Base-by-base conservation (phyloP, 2,329 filamentous ascomycete species). In the Endoconidiophora polonica region DNA sequence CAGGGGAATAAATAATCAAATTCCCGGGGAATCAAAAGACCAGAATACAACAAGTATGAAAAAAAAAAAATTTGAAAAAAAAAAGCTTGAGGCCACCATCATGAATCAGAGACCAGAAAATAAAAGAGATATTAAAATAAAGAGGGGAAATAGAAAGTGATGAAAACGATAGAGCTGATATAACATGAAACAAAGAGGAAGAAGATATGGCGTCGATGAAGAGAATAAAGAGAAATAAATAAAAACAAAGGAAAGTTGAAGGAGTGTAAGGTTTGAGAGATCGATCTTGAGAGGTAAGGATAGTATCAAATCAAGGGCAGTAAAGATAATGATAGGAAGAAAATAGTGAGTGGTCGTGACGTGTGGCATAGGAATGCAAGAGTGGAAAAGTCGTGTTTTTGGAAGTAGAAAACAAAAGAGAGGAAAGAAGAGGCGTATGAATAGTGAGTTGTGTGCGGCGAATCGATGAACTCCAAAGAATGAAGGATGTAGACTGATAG, bases 11-110 rank as follows among this genome's bases (percentile, higher is more conserved):
- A 12, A 48, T 4, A 33, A 37, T 7, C 39, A 4, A 36, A 38
- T 33, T 20, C 44, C 18, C 24, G 24, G 43, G 44, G 44, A 41
- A 51, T 47, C 44, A 22, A 47, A 51, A 16, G 46, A 29, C 37
- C 20, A 42, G 26, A 37, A 51, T 20, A 51, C 33, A 50, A 44
- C 24, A 44, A 23, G 14, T 23, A 46, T 18, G 16, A 18, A 18
- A 18, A 18, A 18, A 18, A 18, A 18, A n/a, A n/a, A n/a, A n/a
- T n/a, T n/a, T n/a, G n/a, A n/a, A n/a, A n/a, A 29, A 29, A 26
- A 23, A 24, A 44, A 49, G 10, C 5, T 14, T 43, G 18, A 45
- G 45, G 36, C 43, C 44, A 39, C 37, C 44, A 9, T 45, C 23
- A 46, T 26, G 24, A 51, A 46, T 29, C 41, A 23, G 24, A 51